Conservation (phyloP, 352 stramenopile genomes). For the Phytophthora sp. region DNA sequence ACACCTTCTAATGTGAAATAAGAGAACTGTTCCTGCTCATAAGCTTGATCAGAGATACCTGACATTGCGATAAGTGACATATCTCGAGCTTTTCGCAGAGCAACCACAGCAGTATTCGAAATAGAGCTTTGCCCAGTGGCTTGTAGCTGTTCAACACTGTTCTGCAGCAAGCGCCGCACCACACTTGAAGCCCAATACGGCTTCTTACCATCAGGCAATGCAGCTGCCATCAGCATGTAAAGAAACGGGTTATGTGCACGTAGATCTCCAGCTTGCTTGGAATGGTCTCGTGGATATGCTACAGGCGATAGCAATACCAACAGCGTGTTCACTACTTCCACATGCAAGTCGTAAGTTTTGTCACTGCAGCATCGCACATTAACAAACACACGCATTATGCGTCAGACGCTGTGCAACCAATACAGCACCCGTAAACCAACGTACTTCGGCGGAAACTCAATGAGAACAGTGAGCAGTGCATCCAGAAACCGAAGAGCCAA, state of each 20-base stretch:
- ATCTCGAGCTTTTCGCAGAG: slow-evolving; percentile 48
- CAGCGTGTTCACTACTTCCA: slow-evolving; percentile 79
- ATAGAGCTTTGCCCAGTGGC: slow-evolving; percentile 38
- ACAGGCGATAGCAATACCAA: slow-evolving; percentile 74
- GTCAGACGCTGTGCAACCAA: not conserved
- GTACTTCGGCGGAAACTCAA: slow-evolving; percentile 72
- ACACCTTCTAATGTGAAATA: slow-evolving; percentile 77
- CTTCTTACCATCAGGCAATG: slow-evolving; percentile 42
- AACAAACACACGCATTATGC: not conserved
- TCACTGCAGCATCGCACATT: slow-evolving; percentile 3
- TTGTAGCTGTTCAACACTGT: slow-evolving; percentile 59
- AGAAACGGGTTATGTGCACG: slow-evolving; percentile 69
- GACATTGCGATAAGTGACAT: slow-evolving; percentile 75
- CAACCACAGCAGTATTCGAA: slow-evolving; percentile 40
- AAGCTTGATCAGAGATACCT: slow-evolving; percentile 40
- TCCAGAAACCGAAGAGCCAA: slow-evolving; percentile 75
- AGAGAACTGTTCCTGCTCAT: slow-evolving; percentile 67
- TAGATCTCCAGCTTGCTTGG: slow-evolving; percentile 47
- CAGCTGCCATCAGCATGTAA: slow-evolving; percentile 60
- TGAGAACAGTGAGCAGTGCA: slow-evolving; percentile 54
- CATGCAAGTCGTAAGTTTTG: slow-evolving; percentile 72
- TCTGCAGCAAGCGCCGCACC: slow-evolving; percentile 65
- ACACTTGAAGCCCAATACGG: slow-evolving; percentile 53
- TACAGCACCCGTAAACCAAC: slow-evolving; percentile 9
- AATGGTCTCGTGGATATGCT: slow-evolving; percentile 65